Evolutionary conservation across 768 basidiomycete genomes (phyloP), one percentile per base, ranked within the genome.

Genomic region (Phanerochaete carnosa): DNA sequence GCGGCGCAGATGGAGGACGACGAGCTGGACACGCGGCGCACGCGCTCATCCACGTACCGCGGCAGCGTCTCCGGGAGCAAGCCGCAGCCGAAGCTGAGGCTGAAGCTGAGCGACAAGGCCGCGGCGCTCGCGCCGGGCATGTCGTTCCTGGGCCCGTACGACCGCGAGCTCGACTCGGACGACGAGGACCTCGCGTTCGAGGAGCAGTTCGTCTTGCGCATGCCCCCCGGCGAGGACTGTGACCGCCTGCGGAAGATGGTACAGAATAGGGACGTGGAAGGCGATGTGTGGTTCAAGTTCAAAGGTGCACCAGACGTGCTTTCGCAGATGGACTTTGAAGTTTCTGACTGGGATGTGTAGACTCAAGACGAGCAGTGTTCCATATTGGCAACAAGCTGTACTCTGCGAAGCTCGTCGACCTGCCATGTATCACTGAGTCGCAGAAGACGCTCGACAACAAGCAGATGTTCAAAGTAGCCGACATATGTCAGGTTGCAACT

Each of bases 401-500:
- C 71, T 85, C 92, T 29, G 86, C 96, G 23, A 98, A 98, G 74
- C 83, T 99, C 25, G 97, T 98, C 60, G 97, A 99, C 73, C 78
- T 99, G 47, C 97, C 97, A 1, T 92, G 92, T 73, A 85, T 99
- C 55, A 81, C 95, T 64, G 97, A 99, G 70, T 85, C 92, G 13
- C 95, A 98, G 74, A 98, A 98, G 79, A 94, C 96, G 1, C 74
- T 96, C 53, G 97, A 98, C 74, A 91, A 88, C 72, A 94, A 95
- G 72, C 94, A 97, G 69, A 90, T 97, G 86, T 97, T 98, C 80
- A 99, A 99, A 74, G 92, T 95, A 6, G 95, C 95, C 39, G 97
- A 99, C 72, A 96, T 99, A 76, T 96, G 92, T 77, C 95, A 97
- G 85, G 94, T 94, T 66, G 66, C 53, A 35, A 51, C 50, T 62